phyloP scores from a whole-genome alignment of 768 basidiomycete species.

The Leucocoprinus leucothites region DNA sequence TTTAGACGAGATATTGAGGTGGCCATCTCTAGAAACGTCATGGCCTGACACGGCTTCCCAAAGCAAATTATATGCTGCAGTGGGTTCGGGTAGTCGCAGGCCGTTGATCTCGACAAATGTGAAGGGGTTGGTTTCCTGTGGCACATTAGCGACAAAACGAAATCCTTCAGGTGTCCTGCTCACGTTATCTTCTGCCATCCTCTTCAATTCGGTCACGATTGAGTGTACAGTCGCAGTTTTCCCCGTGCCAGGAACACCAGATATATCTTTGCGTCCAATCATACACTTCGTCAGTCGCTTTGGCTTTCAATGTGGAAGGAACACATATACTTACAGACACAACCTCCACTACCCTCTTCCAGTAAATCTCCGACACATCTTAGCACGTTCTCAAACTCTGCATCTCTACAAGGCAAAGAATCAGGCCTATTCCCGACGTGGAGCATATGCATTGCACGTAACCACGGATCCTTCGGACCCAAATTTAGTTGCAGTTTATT shows the following conservation, averaged over 20 bases:
- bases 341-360: slow-evolving; percentile 92
- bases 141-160: neutral
- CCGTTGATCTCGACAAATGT: slow-evolving; percentile 98
- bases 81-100: slow-evolving; percentile 86
- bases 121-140: slow-evolving; percentile 89
- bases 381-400: slow-evolving; percentile 77
- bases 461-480: slow-evolving; percentile 74
- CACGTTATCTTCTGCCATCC: slow-evolving; percentile 81
- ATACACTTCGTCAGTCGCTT: neutral
- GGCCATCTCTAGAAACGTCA: slow-evolving; percentile 57
- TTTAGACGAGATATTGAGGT: slow-evolving; percentile 68
- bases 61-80: slow-evolving; percentile 87
- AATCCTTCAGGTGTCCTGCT: slow-evolving; percentile 21
- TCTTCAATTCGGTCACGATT: slow-evolving; percentile 84
- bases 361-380: slow-evolving; percentile 78
- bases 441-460: slow-evolving; percentile 84
- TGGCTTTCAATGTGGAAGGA: neutral
- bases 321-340: slow-evolving; percentile 68
- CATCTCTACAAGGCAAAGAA: slow-evolving; percentile 82
- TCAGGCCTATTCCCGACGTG: slow-evolving; percentile 95
- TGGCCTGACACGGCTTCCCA: slow-evolving; percentile 93
- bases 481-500: slow-evolving; percentile 39
- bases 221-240: slow-evolving; percentile 98
- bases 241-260: slow-evolving; percentile 97
- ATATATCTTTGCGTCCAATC: slow-evolving; percentile 66